Evolutionary conservation across 495 filamentous ascomycete species (phyloP).

Genomic region (Daldinia caldariorum): DNA sequence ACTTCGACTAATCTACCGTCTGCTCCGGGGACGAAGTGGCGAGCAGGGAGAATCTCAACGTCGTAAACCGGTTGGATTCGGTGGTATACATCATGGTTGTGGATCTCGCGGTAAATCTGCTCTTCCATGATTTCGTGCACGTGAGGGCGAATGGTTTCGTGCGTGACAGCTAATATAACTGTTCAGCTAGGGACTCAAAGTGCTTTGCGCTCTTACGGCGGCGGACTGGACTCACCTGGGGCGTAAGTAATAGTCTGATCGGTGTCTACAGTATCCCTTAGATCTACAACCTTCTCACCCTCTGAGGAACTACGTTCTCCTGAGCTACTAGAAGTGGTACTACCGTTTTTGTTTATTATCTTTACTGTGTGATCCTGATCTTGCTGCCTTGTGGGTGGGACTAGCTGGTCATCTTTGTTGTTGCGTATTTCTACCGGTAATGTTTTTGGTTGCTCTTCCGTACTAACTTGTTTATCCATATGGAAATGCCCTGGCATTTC

Average conservation of each 20-base stretch:
- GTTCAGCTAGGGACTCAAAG: constrained; percentile 2
- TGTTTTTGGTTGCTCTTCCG: not conserved
- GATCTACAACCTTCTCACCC: not conserved
- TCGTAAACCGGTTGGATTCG: constrained; percentile 64
- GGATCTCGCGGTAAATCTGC: constrained; percentile 64
- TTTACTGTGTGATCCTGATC: not conserved
- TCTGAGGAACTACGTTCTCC: not conserved
- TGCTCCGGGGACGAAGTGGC: constrained; percentile 32
- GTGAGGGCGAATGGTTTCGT: constrained; percentile 59
- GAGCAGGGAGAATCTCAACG: constrained; percentile 50
- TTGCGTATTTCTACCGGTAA: not conserved
- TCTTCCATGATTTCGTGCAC: constrained; percentile 62
- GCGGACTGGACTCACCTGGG: constrained; percentile 37
- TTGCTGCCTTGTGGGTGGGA: not conserved
- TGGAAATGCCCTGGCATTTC: not conserved
- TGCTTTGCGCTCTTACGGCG: not conserved
- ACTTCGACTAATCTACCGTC: constrained; percentile 9
- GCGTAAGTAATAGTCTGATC: constrained; percentile 43
- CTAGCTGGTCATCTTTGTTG: not conserved
- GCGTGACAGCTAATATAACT: constrained; percentile 58
- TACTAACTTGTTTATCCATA: not conserved
- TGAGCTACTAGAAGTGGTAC: not conserved
- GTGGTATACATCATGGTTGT: constrained; percentile 64
- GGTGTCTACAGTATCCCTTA: constrained; percentile 15
- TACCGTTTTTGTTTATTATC: not conserved